Percentiles rank a stretch among this genome's conserved stretches.
Evolutionary conservation across 176 grass and related monocot genomes (phyloP).

Genomic region (Poa pratensis): DNA sequence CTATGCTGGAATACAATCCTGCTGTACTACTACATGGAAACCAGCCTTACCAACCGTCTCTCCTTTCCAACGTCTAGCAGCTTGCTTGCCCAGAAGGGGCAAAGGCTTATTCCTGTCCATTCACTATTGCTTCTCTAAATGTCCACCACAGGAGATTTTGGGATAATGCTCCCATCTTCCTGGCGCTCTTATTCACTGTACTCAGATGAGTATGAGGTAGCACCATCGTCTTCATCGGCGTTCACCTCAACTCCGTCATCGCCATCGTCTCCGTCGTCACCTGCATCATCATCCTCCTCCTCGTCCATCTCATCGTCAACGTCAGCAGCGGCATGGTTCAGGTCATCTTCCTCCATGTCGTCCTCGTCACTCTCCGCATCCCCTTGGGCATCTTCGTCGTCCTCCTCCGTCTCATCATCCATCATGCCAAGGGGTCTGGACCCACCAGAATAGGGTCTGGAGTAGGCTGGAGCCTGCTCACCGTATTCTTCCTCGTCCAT

Average conservation of each 20-base stretch:
- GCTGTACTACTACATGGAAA: neutral
- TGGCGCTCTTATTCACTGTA: conserved; percentile 61
- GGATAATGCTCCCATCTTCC: neutral
- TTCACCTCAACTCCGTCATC: conserved; percentile 41
- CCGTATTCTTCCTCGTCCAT: conserved; percentile 74
- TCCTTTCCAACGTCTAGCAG: neutral
- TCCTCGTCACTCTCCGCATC: conserved; percentile 52
- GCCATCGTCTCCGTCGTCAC: conserved; percentile 49
- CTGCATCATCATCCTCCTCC: conserved; percentile 48
- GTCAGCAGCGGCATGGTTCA: conserved; percentile 44
- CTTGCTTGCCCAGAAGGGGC: neutral
- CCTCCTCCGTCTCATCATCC: conserved; percentile 64
- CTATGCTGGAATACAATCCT: conserved; percentile 7
- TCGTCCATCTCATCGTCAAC: conserved; percentile 57
- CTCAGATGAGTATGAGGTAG: conserved; percentile 77
- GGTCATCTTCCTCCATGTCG: conserved; percentile 55
- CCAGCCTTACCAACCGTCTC: conserved; percentile 1
- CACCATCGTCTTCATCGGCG: conserved; percentile 58
- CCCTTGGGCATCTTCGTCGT: conserved; percentile 55
- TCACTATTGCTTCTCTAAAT: neutral
- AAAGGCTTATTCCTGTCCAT: neutral
- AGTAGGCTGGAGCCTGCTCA: conserved; percentile 52
- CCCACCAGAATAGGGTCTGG: conserved; percentile 47
- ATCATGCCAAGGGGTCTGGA: conserved; percentile 48
- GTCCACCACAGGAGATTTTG: neutral